Evolutionary conservation across 148 eudicot genomes (phyloP).

Genomic region (Dianthus caryophyllus): DNA sequence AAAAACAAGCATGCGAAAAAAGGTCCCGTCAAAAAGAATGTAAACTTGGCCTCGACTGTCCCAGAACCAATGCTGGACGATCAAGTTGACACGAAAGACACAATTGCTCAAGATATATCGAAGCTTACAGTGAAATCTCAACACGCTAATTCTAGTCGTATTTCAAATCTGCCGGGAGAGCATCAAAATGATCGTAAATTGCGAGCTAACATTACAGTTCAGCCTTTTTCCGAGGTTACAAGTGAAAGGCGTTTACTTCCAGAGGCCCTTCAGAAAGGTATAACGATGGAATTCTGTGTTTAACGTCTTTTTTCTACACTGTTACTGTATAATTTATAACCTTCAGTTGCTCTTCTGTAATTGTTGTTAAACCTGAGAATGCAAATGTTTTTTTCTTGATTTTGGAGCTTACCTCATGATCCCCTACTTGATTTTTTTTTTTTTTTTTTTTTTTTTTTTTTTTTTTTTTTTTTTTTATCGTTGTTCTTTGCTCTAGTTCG

Average conservation of each 20-base stretch:
- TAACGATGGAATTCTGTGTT: slow-evolving; percentile 15
- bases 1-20: slow-evolving; percentile 43
- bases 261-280: slow-evolving; percentile 36
- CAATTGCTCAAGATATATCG: slow-evolving; percentile 32
- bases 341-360: neutral
- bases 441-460: too few relatives aligned
- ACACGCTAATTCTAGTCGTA: slow-evolving; percentile 28
- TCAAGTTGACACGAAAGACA: slow-evolving; percentile 29
- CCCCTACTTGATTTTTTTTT: too few relatives aligned
- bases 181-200: slow-evolving; percentile 21
- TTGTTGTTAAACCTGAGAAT: neutral
- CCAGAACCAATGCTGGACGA: slow-evolving; percentile 20
- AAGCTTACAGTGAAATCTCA: slow-evolving; percentile 31
- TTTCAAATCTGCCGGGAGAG: slow-evolving; percentile 23
- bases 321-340: too few relatives aligned
- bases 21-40: slow-evolving; percentile 34
- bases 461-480: too few relatives aligned
- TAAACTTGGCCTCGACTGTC: slow-evolving; percentile 40
- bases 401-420: neutral
- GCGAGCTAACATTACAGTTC: slow-evolving; percentile 19
- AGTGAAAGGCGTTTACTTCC: slow-evolving; percentile 20
- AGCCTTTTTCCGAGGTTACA: slow-evolving; percentile 19
- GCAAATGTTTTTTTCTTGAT: neutral
- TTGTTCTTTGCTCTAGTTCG: neutral
- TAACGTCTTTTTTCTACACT: neutral